phyloP scores from a whole-genome alignment of 139 green algal species.

The Zygnema cylindricum region DNA sequence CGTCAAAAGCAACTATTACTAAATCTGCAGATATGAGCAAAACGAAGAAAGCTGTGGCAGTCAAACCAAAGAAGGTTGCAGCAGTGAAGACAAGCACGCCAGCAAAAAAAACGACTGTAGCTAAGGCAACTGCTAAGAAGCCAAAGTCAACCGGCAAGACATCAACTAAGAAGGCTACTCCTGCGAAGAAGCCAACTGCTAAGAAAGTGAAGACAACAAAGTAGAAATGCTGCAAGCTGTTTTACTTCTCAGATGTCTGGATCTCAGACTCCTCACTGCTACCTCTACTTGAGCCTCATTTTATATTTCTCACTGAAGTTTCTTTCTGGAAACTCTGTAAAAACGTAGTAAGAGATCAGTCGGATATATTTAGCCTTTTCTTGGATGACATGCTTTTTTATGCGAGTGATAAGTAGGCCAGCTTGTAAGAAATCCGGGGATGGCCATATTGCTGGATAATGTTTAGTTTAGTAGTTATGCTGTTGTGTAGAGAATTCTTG shows the following conservation, averaged over 20 bases:
- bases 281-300: neutral
- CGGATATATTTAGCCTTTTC: neutral
- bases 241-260: neutral
- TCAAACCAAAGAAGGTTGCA: neutral
- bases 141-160: neutral
- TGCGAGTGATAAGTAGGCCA: too few relatives aligned
- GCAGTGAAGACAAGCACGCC: neutral
- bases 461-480: neutral
- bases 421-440: neutral
- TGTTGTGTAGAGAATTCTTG: neutral
- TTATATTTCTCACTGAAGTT: neutral
- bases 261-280: neutral
- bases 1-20: neutral
- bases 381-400: neutral
- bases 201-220: constrained; percentile 20
- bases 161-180: neutral
- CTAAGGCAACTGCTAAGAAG: neutral
- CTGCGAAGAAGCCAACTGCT: neutral
- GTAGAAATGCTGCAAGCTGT: neutral
- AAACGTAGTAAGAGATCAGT: neutral
- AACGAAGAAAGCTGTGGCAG: neutral
- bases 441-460: neutral
- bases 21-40: neutral
- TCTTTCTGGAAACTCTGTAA: neutral
- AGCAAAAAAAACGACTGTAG: neutral